Conservation (phyloP, 2,329 filamentous ascomycete genomes). For the Helminthosporium solani region DNA sequence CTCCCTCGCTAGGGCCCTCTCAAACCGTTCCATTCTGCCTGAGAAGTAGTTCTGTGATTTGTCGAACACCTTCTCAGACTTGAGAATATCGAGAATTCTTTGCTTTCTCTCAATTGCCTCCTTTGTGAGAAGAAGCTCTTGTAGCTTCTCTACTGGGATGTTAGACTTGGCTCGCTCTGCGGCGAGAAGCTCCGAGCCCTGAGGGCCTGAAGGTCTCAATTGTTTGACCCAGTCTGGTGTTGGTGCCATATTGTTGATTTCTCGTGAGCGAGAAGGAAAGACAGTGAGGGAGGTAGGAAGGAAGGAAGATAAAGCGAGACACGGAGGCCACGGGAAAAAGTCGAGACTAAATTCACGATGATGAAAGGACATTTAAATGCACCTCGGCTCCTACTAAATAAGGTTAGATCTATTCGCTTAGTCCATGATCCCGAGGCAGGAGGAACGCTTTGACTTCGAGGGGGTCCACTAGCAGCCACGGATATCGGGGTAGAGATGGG, state of each 20-base stretch:
- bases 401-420: no score
- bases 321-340: constrained; percentile 1
- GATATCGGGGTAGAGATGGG: no score
- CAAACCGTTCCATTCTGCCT: constrained; percentile 67
- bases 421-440: no score
- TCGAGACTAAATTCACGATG: constrained; percentile 2
- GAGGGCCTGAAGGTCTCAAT: constrained; percentile 64
- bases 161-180: constrained; percentile 68
- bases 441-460: no score
- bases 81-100: constrained; percentile 63
- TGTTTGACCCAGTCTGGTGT: constrained; percentile 66
- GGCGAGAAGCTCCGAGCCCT: constrained; percentile 68
- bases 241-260: constrained; percentile 32
- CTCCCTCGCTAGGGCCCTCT: constrained; percentile 67
- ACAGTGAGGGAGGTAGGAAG: constrained; percentile 5
- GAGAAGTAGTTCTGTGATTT: constrained; percentile 77
- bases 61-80: constrained; percentile 70
- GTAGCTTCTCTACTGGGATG: constrained; percentile 66
- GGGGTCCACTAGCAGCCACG: no score
- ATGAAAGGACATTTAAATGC: constrained; percentile 15
- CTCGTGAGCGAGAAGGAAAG: constrained; percentile 4
- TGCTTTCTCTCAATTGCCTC: constrained; percentile 62
- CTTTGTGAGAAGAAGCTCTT: constrained; percentile 68
- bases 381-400: no score
- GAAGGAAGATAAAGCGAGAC: constrained; percentile 1